A percentile compares a stretch with the other conserved stretches of the same genome.
These are phyloP conservation scores for Malassezia yamatoensis DNA, from an alignment of 1,284 basidiomycete species.

Conservation along the genomic window DNA sequence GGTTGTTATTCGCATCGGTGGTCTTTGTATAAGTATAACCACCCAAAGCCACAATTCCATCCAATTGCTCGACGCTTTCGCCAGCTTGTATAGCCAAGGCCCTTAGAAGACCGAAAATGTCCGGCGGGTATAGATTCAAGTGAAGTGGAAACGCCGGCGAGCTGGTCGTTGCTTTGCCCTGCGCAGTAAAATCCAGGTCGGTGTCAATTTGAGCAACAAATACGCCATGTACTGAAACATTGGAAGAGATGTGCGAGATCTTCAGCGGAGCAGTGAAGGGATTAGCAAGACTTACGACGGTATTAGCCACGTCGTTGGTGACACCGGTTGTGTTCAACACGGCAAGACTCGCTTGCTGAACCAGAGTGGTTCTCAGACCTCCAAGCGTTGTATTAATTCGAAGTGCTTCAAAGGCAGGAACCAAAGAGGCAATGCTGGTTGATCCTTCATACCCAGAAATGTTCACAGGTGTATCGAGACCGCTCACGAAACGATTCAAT, in stretches of 20 bases:
- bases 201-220: constrained; percentile 59
- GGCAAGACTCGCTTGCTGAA: constrained; percentile 55
- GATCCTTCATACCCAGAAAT: constrained; percentile 56
- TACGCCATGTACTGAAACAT: constrained; percentile 59
- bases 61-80: constrained; percentile 57
- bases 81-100: constrained; percentile 60
- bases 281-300: constrained; percentile 59
- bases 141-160: constrained; percentile 59
- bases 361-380: constrained; percentile 56
- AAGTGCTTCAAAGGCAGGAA: constrained; percentile 59
- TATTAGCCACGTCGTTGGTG: constrained; percentile 59
- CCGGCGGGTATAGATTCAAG: constrained; percentile 64
- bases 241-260: constrained; percentile 60
- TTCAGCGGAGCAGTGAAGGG: constrained; percentile 60
- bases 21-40: constrained; percentile 52
- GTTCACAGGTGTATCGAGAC: constrained; percentile 40
- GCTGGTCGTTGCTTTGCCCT: constrained; percentile 55
- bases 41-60: constrained; percentile 62
- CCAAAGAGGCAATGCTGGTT: constrained; percentile 57
- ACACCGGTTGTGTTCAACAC: constrained; percentile 62
- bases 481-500: constrained; percentile 61
- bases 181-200: constrained; percentile 54
- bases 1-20: constrained; percentile 1
- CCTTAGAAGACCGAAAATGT: constrained; percentile 63
- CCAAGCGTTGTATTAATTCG: constrained; percentile 58